Base-by-base conservation (phyloP, 306 rosid species). In the Quillaja saponaria region DNA sequence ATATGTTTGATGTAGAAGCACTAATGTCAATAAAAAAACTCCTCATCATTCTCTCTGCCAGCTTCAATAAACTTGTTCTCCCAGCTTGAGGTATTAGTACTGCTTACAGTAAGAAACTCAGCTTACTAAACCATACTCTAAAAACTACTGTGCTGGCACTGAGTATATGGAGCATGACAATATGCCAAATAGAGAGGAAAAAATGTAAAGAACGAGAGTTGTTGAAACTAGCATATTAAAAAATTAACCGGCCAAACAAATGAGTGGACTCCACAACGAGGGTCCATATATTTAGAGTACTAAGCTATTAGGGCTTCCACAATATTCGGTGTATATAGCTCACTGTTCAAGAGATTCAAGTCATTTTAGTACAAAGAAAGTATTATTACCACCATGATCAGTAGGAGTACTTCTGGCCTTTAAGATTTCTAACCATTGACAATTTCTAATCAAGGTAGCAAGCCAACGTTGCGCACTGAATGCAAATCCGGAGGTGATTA, bases 401-500 rank as follows among this genome's bases (percentile, higher is more conserved):
- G 63, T 38, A 38, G 47, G 18, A 31, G 71, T 5, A 13, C 34
- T 34, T 42, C 48, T 17, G 47, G 74, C 33, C 31, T 38, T 28
- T 5, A 68, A 34, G 16, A 49, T n/a, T 60, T 42, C 52, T 15
- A 13, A 49, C 68, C 64, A 69, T 21, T 72, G 83, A 51, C 13
- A 34, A 6, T 83, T 75, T 13, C 67, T 67, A 65, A 66, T 17
- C 12, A 83, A 6, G 6, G 65, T 40, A 61, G 49, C 47, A 62
- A 86, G 16, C 95, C 90, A 86, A 33, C 87, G 90, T 1, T 66
- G 52, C 51, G 95, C 85, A 16, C 87, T 39, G 61, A 79, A 87
- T 34, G 75, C 84, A 58, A 77, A 75, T 63, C 80, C 83, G 18
- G 83, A 70, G 4, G 56, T 37, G 3, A 83, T 74, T 45, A 79